Percentiles rank a stretch among this genome's conserved stretches.
Evolutionary conservation across 805 yeast genomes (phyloP).

Genomic region (Candida manassasensis): DNA sequence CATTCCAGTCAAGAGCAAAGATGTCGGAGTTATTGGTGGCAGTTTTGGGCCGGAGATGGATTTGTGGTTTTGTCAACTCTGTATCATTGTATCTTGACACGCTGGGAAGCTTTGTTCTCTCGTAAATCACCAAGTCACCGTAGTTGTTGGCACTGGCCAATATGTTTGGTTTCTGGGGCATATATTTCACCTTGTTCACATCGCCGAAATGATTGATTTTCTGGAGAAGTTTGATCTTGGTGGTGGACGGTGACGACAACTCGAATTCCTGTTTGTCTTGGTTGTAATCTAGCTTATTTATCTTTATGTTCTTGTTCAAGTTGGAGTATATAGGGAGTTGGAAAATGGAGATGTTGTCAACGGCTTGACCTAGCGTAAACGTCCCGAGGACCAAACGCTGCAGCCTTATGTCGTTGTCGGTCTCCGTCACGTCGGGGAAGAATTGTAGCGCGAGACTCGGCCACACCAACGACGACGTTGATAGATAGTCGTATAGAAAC

Average conservation of each 20-base stretch:
- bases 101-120: slow-evolving; percentile 71
- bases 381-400: slow-evolving; percentile 57
- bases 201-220: slow-evolving; percentile 66
- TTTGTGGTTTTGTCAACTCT: slow-evolving; percentile 44
- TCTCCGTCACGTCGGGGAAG: slow-evolving; percentile 33
- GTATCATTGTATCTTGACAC: slow-evolving; percentile 22
- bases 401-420: slow-evolving; percentile 2
- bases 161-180: slow-evolving; percentile 86
- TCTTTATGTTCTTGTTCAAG: slow-evolving; percentile 31
- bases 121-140: slow-evolving; percentile 67
- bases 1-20: slow-evolving; percentile 75
- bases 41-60: slow-evolving; percentile 36
- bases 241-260: slow-evolving; percentile 20
- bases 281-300: slow-evolving; percentile 32
- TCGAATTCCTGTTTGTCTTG: slow-evolving; percentile 39
- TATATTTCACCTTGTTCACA: slow-evolving; percentile 63
- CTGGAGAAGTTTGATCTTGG: slow-evolving; percentile 41
- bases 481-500: slow-evolving; percentile 36
- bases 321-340: slow-evolving; percentile 29
- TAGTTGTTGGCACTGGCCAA: slow-evolving; percentile 64
- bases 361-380: slow-evolving; percentile 53
- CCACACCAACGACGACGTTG: slow-evolving; percentile 40
- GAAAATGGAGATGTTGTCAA: slow-evolving; percentile 42
- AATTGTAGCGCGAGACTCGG: slow-evolving; percentile 40
- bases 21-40: slow-evolving; percentile 43